phyloP scores from a whole-genome alignment of 345 rosid species.

The Passiflora organensis region DNA sequence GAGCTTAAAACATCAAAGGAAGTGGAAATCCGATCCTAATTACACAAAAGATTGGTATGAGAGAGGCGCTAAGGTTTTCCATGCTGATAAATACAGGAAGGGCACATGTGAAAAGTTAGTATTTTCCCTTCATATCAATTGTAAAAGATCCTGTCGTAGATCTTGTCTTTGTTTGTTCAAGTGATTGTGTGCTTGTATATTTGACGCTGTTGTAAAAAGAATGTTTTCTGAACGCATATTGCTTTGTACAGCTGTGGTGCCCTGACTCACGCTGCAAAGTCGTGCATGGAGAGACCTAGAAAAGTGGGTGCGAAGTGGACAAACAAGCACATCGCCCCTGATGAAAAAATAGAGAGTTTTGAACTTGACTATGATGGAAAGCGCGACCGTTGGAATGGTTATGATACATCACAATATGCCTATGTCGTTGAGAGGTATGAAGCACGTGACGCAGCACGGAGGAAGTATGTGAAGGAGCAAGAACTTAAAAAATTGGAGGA shows the following conservation, averaged over 20 bases:
- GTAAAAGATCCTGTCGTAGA: constrained; percentile 14
- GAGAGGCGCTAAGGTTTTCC: neutral
- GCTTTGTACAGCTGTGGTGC: constrained; percentile 67
- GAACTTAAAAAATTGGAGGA: constrained; percentile 76
- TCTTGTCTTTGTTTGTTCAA: neutral
- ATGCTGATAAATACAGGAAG: constrained; percentile 59
- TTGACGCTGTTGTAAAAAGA: no score
- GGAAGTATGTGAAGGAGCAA: constrained; percentile 62
- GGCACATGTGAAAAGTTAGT: constrained; percentile 77
- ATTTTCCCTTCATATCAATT: no score
- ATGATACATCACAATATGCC: constrained; percentile 58
- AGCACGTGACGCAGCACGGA: constrained; percentile 71
- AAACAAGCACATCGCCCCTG: constrained; percentile 69
- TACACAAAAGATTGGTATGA: neutral
- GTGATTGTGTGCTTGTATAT: no score
- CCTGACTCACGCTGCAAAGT: constrained; percentile 63
- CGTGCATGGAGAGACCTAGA: constrained; percentile 83
- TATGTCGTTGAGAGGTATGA: constrained; percentile 69
- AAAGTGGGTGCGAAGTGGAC: constrained; percentile 67
- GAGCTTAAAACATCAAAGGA: constrained; percentile 86
- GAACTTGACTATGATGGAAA: constrained; percentile 88
- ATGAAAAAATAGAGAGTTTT: constrained; percentile 70
- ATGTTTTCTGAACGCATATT: neutral
- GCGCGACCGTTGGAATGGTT: constrained; percentile 84
- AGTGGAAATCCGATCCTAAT: constrained; percentile 75